Percentiles rank a stretch among this genome's conserved stretches.
Evolutionary conservation across 805 yeast species (phyloP).

Genomic region (Wickerhamiella kurtzmanii): DNA sequence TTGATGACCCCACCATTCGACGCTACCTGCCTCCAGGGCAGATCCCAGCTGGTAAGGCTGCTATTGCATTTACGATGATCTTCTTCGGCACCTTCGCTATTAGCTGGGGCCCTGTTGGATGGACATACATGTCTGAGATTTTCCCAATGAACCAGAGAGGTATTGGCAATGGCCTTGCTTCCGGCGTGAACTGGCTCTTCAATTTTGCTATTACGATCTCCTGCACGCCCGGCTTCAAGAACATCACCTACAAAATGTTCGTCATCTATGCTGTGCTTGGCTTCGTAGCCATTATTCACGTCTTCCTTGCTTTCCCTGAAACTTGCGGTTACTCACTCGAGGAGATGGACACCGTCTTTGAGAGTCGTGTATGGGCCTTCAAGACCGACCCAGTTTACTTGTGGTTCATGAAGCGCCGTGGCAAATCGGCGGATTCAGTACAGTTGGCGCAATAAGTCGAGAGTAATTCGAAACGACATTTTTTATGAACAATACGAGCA

Average conservation of each 20-base stretch:
- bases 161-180: slow-evolving; percentile 56
- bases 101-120: slow-evolving; percentile 73
- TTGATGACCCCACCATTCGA: slow-evolving; percentile 24
- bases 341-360: slow-evolving; percentile 51
- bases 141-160: slow-evolving; percentile 66
- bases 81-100: slow-evolving; percentile 68
- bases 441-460: too few relatives aligned
- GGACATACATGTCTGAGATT: slow-evolving; percentile 51
- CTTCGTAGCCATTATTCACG: slow-evolving; percentile 42
- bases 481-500: too few relatives aligned
- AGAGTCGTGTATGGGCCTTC: slow-evolving; percentile 19
- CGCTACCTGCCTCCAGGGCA: slow-evolving; percentile 43
- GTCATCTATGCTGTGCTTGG: slow-evolving; percentile 68
- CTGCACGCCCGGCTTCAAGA: slow-evolving; percentile 61
- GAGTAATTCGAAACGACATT: too few relatives aligned
- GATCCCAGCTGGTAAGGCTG: slow-evolving; percentile 31
- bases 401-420: slow-evolving; percentile 7
- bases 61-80: slow-evolving; percentile 40
- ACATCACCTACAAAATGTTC: slow-evolving; percentile 49
- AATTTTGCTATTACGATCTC: slow-evolving; percentile 62
- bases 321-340: slow-evolving; percentile 57
- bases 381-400: slow-evolving; percentile 14
- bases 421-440: slow-evolving; percentile 5
- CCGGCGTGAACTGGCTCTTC: slow-evolving; percentile 69
- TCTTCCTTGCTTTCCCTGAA: slow-evolving; percentile 45